A percentile compares a stretch with the other conserved stretches of the same genome.
phyloP scores from a whole-genome alignment of 2,329 filamentous ascomycete genomes.

The Neonectria punicea region DNA sequence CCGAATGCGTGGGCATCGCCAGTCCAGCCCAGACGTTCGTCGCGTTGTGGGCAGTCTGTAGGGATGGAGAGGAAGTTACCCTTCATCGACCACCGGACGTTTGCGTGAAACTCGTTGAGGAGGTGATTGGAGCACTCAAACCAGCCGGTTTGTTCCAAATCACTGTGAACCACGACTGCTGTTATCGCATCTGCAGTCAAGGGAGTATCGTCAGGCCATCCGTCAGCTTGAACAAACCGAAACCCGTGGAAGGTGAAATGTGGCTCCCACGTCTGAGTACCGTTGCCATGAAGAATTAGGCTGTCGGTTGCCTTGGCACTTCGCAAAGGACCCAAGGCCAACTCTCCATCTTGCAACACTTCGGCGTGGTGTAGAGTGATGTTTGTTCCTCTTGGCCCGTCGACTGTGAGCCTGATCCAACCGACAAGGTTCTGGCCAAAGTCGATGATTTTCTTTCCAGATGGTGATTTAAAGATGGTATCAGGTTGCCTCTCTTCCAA shows the following conservation, averaged over 20 bases:
- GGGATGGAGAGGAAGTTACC: slow-evolving; percentile 68
- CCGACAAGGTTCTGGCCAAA: slow-evolving; percentile 70
- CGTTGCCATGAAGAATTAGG: slow-evolving; percentile 9
- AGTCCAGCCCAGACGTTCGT: slow-evolving; percentile 65
- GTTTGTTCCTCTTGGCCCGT: slow-evolving; percentile 50
- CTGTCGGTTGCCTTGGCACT: slow-evolving; percentile 7
- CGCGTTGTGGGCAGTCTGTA: slow-evolving; percentile 66
- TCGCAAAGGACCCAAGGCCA: slow-evolving; percentile 8
- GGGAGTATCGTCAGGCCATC: slow-evolving; percentile 25
- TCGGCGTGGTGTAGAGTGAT: slow-evolving; percentile 52
- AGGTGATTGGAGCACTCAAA: slow-evolving; percentile 63
- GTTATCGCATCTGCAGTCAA: slow-evolving; percentile 34
- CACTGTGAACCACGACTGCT: slow-evolving; percentile 58
- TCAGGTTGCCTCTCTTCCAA: slow-evolving; percentile 43
- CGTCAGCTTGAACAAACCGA: slow-evolving; percentile 15
- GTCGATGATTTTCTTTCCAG: slow-evolving; percentile 60
- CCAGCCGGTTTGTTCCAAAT: slow-evolving; percentile 60
- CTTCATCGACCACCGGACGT: slow-evolving; percentile 65
- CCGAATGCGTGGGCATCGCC: slow-evolving; percentile 62
- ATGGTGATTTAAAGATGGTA: slow-evolving; percentile 47
- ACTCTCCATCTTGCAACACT: slow-evolving; percentile 21
- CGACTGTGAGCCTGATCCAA: slow-evolving; percentile 53
- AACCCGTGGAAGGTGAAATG: slow-evolving; percentile 25
- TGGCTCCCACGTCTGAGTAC: slow-evolving; percentile 7
- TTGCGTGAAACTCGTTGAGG: slow-evolving; percentile 65